Evolutionary conservation across 1,284 basidiomycete species (phyloP).

Genomic region (Moniliophthora roreri): DNA sequence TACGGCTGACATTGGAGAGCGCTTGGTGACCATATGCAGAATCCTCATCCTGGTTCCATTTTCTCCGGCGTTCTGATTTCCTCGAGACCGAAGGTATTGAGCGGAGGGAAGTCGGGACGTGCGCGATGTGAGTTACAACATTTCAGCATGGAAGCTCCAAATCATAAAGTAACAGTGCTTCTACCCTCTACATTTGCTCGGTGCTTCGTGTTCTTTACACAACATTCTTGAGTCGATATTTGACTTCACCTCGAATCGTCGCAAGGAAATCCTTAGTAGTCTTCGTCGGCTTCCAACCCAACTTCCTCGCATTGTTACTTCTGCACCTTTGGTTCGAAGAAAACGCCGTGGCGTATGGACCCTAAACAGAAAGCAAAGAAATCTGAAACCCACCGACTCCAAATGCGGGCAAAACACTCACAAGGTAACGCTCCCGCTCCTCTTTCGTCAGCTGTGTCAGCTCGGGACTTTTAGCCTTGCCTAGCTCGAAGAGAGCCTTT

Average conservation of each 20-base stretch:
- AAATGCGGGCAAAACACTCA: neutral
- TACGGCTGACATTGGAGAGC: too few relatives aligned
- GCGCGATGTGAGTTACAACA: too few relatives aligned
- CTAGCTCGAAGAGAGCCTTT: neutral
- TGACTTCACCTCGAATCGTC: slow-evolving; percentile 16
- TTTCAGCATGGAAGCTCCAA: too few relatives aligned
- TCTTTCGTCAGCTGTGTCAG: neutral
- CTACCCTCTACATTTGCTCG: too few relatives aligned
- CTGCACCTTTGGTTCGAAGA: slow-evolving; percentile 45
- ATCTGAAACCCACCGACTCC: neutral
- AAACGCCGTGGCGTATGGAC: slow-evolving; percentile 13
- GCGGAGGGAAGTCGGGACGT: too few relatives aligned
- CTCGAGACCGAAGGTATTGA: too few relatives aligned
- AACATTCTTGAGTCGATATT: slow-evolving; percentile 20
- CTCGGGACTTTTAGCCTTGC: neutral
- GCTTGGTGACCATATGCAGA: too few relatives aligned
- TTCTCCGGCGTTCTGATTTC: too few relatives aligned
- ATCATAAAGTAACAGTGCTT: too few relatives aligned
- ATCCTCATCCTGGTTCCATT: too few relatives aligned
- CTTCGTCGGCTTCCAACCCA: slow-evolving; percentile 5
- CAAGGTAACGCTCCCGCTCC: neutral
- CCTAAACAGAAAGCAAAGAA: neutral
- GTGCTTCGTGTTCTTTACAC: too few relatives aligned
- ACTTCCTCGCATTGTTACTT: slow-evolving; percentile 26
- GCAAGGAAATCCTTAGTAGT: slow-evolving; percentile 18